Evolutionary conservation across 768 basidiomycete genomes (phyloP).

Genomic region (Termitomyces sp.): DNA sequence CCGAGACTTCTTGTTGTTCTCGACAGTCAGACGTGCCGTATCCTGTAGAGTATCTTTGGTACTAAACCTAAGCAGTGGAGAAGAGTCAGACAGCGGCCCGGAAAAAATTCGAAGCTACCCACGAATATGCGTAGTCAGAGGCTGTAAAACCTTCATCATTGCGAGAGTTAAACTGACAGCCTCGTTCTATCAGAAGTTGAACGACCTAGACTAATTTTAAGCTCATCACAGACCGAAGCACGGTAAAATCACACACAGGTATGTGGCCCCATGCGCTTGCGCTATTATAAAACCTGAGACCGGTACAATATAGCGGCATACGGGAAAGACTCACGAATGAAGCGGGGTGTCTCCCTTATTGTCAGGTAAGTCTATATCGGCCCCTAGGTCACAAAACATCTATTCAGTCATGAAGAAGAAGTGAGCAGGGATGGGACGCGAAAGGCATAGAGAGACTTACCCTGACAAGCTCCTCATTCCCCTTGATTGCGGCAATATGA

Average conservation of each 20-base stretch:
- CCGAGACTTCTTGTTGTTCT: slow-evolving; percentile 72
- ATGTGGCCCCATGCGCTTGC: slow-evolving; percentile 87
- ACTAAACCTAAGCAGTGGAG: slow-evolving; percentile 42
- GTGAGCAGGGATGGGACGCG: not conserved
- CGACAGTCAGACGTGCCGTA: slow-evolving; percentile 72
- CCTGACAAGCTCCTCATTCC: slow-evolving; percentile 84
- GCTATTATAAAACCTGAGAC: slow-evolving; percentile 30
- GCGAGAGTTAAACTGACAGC: slow-evolving; percentile 74
- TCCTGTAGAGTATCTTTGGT: slow-evolving; percentile 78
- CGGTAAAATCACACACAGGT: slow-evolving; percentile 40
- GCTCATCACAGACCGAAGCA: not conserved
- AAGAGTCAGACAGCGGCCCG: not conserved
- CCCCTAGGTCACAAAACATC: slow-evolving; percentile 90
- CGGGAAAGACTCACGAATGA: slow-evolving; percentile 67
- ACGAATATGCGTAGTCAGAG: slow-evolving; percentile 91
- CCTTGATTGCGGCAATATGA: slow-evolving; percentile 82
- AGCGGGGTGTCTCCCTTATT: slow-evolving; percentile 89
- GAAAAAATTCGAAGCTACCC: slow-evolving; percentile 21
- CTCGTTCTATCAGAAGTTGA: slow-evolving; percentile 81
- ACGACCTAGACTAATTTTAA: slow-evolving; percentile 49
- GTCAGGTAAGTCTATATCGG: slow-evolving; percentile 86
- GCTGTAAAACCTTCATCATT: slow-evolving; percentile 93
- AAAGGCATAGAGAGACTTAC: slow-evolving; percentile 33
- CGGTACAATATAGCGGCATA: slow-evolving; percentile 6
- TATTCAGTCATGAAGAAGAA: slow-evolving; percentile 21